These are phyloP conservation scores for Sugiyamaella smithiae DNA, from an alignment of 805 yeast genomes.

Conservation along the genomic window DNA sequence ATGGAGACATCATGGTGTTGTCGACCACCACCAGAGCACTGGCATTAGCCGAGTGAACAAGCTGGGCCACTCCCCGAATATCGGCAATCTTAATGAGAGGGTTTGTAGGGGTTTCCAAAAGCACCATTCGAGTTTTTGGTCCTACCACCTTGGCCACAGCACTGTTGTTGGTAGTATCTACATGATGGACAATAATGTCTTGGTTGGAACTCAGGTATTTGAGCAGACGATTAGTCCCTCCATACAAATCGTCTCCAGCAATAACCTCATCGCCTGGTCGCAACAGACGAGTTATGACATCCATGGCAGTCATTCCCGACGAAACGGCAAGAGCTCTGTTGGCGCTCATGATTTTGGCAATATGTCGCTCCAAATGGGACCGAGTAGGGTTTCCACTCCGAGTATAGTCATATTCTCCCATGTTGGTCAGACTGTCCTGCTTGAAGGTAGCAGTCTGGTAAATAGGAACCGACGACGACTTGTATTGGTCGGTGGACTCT, in stretches of 20 bases:
- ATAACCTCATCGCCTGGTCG: slow-evolving; percentile 84
- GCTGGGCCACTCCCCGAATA: slow-evolving; percentile 59
- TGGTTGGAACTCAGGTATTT: slow-evolving; percentile 65
- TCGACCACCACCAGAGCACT: slow-evolving; percentile 79
- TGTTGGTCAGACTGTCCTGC: slow-evolving; percentile 64
- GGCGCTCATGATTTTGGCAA: slow-evolving; percentile 79
- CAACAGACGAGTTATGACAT: slow-evolving; percentile 72
- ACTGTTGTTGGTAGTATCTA: slow-evolving; percentile 74
- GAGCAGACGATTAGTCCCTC: slow-evolving; percentile 86
- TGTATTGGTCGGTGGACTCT: slow-evolving; percentile 63
- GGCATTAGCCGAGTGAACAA: slow-evolving; percentile 67
- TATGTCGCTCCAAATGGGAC: slow-evolving; percentile 70
- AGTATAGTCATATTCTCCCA: slow-evolving; percentile 84
- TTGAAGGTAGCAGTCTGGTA: slow-evolving; percentile 96
- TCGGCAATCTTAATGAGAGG: slow-evolving; percentile 89
- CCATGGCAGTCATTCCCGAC: slow-evolving; percentile 91
- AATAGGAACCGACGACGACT: slow-evolving; percentile 81
- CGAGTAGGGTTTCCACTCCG: slow-evolving; percentile 95
- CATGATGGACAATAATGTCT: slow-evolving; percentile 65
- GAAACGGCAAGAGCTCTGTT: slow-evolving; percentile 74
- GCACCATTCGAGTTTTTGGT: slow-evolving; percentile 65
- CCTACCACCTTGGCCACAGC: slow-evolving; percentile 56
- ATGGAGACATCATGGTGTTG: slow-evolving; percentile 96
- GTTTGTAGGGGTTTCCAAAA: slow-evolving; percentile 90
- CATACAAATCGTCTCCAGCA: slow-evolving; percentile 93